Conservation (phyloP, 371 early-diverging fungal genomes). For the Parasitella parasitica region DNA sequence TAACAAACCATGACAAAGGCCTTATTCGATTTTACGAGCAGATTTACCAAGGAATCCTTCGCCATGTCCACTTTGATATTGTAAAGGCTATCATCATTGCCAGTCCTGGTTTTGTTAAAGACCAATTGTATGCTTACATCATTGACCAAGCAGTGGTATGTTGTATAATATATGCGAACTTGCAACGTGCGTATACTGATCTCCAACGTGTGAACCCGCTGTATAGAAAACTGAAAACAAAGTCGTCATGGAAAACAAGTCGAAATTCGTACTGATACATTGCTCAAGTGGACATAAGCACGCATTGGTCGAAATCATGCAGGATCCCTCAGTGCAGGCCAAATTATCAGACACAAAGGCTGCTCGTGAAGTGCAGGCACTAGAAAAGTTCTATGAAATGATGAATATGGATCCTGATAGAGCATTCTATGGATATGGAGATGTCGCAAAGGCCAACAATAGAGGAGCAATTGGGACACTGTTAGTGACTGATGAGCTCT, state of each 20-base stretch:
- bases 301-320: slow-evolving; percentile 90
- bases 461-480: slow-evolving; percentile 84
- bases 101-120: slow-evolving; percentile 94
- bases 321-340: slow-evolving; percentile 78
- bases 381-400: slow-evolving; percentile 88
- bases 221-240: slow-evolving; percentile 78
- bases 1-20: slow-evolving; percentile 89
- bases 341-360: slow-evolving; percentile 92
- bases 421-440: slow-evolving; percentile 89
- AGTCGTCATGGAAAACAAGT: slow-evolving; percentile 73
- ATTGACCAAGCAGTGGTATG: slow-evolving; percentile 83
- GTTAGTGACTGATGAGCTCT: slow-evolving; percentile 89
- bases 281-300: slow-evolving; percentile 95
- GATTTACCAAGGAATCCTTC: slow-evolving; percentile 81
- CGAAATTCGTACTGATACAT: slow-evolving; percentile 88
- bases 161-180: slow-evolving; percentile 31
- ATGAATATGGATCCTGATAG: slow-evolving; percentile 86
- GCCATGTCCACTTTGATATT: slow-evolving; percentile 85
- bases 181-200: not conserved
- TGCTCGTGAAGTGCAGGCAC: slow-evolving; percentile 77
- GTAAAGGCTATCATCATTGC: slow-evolving; percentile 93
- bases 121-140: slow-evolving; percentile 82
- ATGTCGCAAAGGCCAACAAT: slow-evolving; percentile 84
- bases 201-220: not conserved
- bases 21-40: slow-evolving; percentile 87